A percentile compares a stretch with the other conserved stretches of the same genome.
Conservation (phyloP, 805 yeast genomes). For the Yarrowia deformans region DNA sequence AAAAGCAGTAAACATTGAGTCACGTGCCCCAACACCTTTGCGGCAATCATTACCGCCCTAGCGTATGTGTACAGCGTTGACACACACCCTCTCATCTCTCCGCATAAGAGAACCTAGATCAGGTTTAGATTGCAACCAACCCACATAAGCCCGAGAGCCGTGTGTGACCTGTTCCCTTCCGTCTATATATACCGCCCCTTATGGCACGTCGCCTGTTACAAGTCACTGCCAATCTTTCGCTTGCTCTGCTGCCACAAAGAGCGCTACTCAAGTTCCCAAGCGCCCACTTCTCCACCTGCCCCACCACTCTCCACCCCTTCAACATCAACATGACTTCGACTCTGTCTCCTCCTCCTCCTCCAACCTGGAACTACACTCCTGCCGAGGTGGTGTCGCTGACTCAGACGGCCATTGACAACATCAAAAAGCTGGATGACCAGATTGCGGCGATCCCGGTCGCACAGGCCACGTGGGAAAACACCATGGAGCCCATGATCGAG, state of each 20-base stretch:
- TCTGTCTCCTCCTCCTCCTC: constrained; percentile 45
- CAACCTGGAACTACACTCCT: constrained; percentile 68
- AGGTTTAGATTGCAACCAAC: neutral
- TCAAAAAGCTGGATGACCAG: constrained; percentile 59
- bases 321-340: constrained; percentile 5
- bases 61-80: too few relatives aligned
- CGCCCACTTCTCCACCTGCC: constrained; percentile 15
- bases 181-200: constrained; percentile 7
- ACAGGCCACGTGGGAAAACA: constrained; percentile 63
- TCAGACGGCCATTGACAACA: constrained; percentile 55
- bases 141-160: constrained; percentile 1
- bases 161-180: neutral
- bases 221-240: constrained; percentile 29
- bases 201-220: constrained; percentile 33
- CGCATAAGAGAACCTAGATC: constrained; percentile 17
- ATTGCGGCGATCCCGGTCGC: constrained; percentile 56
- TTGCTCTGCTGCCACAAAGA: constrained; percentile 23
- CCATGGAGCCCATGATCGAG: constrained; percentile 61
- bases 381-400: constrained; percentile 56
- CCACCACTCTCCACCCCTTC: neutral
- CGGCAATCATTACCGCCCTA: too few relatives aligned
- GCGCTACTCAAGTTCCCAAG: constrained; percentile 17
- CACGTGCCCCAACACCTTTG: neutral
- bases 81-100: neutral
- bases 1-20: neutral